Evolutionary conservation across 306 rosid species (phyloP).

Genomic region (Senna tora): DNA sequence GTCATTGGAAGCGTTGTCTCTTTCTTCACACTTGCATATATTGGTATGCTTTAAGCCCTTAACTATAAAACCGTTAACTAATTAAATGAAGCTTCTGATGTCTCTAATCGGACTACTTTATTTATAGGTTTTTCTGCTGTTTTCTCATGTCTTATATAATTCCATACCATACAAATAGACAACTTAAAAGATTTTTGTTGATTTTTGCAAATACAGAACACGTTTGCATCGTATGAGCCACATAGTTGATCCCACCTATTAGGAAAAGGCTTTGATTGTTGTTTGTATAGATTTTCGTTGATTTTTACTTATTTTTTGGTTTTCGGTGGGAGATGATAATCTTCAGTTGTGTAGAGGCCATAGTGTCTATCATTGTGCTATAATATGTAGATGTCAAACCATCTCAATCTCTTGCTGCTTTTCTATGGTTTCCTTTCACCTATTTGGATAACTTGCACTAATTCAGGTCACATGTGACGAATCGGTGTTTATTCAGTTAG

Average conservation of each 20-base stretch:
- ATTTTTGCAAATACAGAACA: no score
- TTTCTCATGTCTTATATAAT: slow-evolving; percentile 11
- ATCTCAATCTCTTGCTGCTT: slow-evolving; percentile 22
- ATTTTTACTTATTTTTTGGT: background rate
- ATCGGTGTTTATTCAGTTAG: slow-evolving; percentile 10
- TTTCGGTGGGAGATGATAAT: slow-evolving; percentile 14
- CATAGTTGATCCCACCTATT: no score
- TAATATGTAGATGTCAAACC: background rate
- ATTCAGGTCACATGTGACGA: background rate
- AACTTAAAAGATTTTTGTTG: background rate
- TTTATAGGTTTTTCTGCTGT: slow-evolving; percentile 6
- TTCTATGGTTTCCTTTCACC: slow-evolving; percentile 8
- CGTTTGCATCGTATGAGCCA: no score
- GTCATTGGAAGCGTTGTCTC: slow-evolving; percentile 79
- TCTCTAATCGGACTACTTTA: slow-evolving; percentile 2
- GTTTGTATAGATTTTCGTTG: background rate
- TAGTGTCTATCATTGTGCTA: background rate
- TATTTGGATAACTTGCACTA: slow-evolving; percentile 19
- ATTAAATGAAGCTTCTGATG: slow-evolving; percentile 19
- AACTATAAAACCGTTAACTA: slow-evolving; percentile 27
- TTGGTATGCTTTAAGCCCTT: slow-evolving; percentile 69
- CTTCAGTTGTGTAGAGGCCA: background rate
- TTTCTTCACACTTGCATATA: slow-evolving; percentile 77
- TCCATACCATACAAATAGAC: background rate
- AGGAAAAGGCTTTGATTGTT: no score